Evolutionary conservation across 176 grass and related monocot species (phyloP).

Genomic region (Bolboschoenus planiculmis): DNA sequence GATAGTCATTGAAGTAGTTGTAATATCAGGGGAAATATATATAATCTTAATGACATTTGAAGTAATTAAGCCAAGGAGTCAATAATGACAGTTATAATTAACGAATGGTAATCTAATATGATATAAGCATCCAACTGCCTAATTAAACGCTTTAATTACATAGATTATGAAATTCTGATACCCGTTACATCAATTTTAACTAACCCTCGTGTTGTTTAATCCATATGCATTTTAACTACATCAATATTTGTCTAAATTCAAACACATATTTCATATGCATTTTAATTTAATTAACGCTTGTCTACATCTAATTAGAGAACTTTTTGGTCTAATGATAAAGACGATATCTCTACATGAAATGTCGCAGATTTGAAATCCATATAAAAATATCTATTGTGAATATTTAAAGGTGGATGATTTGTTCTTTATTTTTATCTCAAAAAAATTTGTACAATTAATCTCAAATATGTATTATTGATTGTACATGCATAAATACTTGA

Average conservation of each 20-base stretch:
- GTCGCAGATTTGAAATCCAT: too few species aligned
- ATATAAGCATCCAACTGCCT: neutral
- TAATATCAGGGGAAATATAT: neutral
- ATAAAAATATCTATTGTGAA: too few species aligned
- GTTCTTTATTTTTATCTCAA: too few species aligned
- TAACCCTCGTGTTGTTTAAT: neutral
- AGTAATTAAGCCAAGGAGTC: slow-evolving; percentile 21
- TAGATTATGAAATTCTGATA: neutral
- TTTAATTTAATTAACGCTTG: neutral
- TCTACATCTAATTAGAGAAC: too few species aligned
- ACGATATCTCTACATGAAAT: too few species aligned
- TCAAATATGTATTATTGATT: too few species aligned
- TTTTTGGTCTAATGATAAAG: too few species aligned
- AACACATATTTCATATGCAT: neutral
- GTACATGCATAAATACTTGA: too few species aligned
- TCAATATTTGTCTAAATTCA: neutral
- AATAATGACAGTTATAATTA: slow-evolving; percentile 21
- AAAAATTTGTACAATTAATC: too few species aligned
- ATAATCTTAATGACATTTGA: neutral
- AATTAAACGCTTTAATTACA: neutral
- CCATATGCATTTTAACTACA: neutral
- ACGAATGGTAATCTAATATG: neutral
- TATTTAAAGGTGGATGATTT: too few species aligned
- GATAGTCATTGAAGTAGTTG: slow-evolving; percentile 26
- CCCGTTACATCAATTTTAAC: neutral